phyloP scores from a whole-genome alignment of 108 stramenopile species.

The Epipyxis sp. region DNA sequence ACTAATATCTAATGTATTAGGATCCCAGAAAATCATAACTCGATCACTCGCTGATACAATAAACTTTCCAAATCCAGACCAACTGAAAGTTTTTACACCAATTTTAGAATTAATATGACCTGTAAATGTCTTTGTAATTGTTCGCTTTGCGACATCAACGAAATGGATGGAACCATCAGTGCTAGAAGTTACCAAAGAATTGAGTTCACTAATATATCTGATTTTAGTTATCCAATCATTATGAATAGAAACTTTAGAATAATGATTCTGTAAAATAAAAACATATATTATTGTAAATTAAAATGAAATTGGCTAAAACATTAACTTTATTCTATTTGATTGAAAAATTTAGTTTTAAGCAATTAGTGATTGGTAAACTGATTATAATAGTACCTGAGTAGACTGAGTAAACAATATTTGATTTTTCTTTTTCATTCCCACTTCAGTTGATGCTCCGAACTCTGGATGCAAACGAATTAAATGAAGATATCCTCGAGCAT shows the following conservation, averaged over 20 bases:
- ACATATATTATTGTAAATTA: too few species aligned
- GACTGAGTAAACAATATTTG: neutral
- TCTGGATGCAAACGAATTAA: neutral
- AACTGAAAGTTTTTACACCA: neutral
- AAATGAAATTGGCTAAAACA: too few species aligned
- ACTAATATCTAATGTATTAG: neutral
- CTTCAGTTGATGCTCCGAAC: slow-evolving; percentile 1
- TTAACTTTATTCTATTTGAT: too few species aligned
- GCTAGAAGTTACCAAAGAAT: neutral
- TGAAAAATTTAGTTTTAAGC: too few species aligned
- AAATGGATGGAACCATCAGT: slow-evolving; percentile 1
- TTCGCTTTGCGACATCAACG: neutral
- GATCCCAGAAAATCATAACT: slow-evolving; percentile 22
- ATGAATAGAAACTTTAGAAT: neutral
- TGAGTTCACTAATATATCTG: neutral
- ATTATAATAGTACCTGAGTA: neutral
- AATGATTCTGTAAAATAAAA: too few species aligned
- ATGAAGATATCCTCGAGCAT: neutral
- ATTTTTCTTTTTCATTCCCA: slow-evolving; percentile 30
- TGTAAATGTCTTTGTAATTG: neutral
- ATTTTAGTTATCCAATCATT: slow-evolving; percentile 21
- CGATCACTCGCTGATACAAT: slow-evolving; percentile 14
- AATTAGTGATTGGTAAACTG: too few species aligned
- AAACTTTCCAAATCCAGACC: slow-evolving; percentile 9
- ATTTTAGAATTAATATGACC: neutral